These are phyloP conservation scores for Pleodorina starrii DNA, from an alignment of 139 green algal genomes.

Conservation along the genomic window DNA sequence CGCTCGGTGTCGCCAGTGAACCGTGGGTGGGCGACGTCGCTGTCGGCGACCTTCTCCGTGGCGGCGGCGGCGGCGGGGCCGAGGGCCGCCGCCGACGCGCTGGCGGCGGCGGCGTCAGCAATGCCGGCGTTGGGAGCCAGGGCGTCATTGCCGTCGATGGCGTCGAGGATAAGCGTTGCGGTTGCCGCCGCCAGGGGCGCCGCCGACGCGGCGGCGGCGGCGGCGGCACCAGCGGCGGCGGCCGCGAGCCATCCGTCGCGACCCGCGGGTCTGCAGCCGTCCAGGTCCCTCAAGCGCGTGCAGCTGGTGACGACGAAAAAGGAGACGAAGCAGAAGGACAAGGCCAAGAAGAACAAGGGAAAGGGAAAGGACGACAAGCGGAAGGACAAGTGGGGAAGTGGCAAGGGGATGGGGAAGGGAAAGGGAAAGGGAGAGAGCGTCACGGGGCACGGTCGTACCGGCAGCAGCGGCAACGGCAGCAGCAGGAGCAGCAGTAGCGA, in stretches of 20 bases:
- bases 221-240: not conserved
- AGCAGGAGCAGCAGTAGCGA: not conserved
- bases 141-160: not conserved
- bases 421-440: not conserved
- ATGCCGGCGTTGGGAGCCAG: not conserved
- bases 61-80: not conserved
- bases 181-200: not conserved
- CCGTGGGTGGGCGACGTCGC: not conserved
- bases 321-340: not conserved
- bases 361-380: not conserved
- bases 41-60: not conserved
- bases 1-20: not conserved
- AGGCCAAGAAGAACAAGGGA: not conserved
- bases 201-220: not conserved
- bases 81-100: not conserved
- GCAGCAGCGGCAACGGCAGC: not conserved
- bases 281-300: constrained; percentile 33
- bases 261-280: not conserved
- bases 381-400: not conserved
- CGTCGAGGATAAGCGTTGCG: not conserved
- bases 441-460: not conserved
- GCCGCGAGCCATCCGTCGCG: not conserved
- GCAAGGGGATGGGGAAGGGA: not conserved
- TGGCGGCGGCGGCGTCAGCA: not conserved
- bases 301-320: constrained; percentile 15